Conservation (phyloP, 2,329 filamentous ascomycete genomes). For the Aspergillus piperis region DNA sequence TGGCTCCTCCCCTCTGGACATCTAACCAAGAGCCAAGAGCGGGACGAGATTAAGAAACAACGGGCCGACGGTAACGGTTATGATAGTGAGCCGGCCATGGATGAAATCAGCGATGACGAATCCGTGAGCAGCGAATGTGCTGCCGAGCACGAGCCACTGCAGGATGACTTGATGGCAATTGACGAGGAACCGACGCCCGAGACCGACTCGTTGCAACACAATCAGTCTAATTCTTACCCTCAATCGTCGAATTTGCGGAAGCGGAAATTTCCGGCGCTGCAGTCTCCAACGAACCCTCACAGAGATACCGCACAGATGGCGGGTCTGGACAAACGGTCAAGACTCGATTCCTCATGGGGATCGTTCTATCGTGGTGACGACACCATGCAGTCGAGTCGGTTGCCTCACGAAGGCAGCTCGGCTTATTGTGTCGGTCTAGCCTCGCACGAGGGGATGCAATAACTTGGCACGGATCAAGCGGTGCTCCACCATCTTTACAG, state of each 20-base stretch:
- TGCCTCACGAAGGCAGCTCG: not conserved
- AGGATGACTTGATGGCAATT: slow-evolving; percentile 9
- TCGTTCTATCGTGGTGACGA: not conserved
- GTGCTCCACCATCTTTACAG: too few relatives aligned
- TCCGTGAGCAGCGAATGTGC: slow-evolving; percentile 12
- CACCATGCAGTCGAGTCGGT: not conserved
- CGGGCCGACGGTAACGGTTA: not conserved
- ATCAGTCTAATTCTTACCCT: not conserved
- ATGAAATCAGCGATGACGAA: slow-evolving; percentile 17
- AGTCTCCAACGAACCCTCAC: not conserved
- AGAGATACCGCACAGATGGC: not conserved
- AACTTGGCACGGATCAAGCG: too few relatives aligned
- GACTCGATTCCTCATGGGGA: not conserved
- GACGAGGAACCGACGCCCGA: slow-evolving; percentile 3
- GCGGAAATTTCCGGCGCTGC: slow-evolving; percentile 14
- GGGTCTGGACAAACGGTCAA: slow-evolving; percentile 15
- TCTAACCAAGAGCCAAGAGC: slow-evolving; percentile 21
- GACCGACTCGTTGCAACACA: not conserved
- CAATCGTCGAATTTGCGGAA: slow-evolving; percentile 13
- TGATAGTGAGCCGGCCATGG: slow-evolving; percentile 9
- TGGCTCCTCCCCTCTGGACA: slow-evolving; percentile 36
- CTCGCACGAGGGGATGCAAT: not conserved
- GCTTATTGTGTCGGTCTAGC: slow-evolving; percentile 6
- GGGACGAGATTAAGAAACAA: slow-evolving; percentile 10
- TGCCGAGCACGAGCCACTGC: slow-evolving; percentile 12